Conservation (phyloP, 441 rosid genomes). For the Brassica hybrid region DNA sequence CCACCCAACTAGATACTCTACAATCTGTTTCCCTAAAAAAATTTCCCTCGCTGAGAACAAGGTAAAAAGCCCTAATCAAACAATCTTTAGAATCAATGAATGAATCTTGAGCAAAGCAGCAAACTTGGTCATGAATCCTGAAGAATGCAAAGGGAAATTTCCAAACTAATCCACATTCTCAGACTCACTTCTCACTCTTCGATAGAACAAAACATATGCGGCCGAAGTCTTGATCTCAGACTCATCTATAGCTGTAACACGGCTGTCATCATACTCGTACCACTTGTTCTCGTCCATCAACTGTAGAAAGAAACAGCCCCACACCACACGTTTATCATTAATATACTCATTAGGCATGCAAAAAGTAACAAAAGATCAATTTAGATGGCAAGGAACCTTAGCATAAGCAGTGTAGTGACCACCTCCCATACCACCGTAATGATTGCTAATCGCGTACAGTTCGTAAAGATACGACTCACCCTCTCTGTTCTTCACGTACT, state of each 20-base stretch:
- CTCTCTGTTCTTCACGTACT: constrained; percentile 57
- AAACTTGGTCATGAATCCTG: constrained; percentile 7
- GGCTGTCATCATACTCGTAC: constrained; percentile 92
- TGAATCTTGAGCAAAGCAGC: constrained; percentile 33
- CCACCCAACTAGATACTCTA: neutral
- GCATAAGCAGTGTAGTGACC: constrained; percentile 81
- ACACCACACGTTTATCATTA: neutral
- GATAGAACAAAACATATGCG: constrained; percentile 88
- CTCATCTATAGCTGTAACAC: constrained; percentile 67
- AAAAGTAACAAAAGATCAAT: neutral
- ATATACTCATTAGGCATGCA: neutral
- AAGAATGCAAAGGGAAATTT: constrained; percentile 8
- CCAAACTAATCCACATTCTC: constrained; percentile 35
- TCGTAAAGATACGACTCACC: constrained; percentile 61
- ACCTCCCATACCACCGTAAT: constrained; percentile 70
- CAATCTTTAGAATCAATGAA: constrained; percentile 12
- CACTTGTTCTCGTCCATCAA: constrained; percentile 87
- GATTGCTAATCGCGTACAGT: constrained; percentile 74
- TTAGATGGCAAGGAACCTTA: constrained; percentile 50
- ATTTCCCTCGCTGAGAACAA: neutral
- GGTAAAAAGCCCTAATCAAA: neutral
- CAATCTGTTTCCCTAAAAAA: constrained; percentile 12
- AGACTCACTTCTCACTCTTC: constrained; percentile 56
- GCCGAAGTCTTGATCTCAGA: constrained; percentile 77
- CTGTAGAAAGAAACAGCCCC: constrained; percentile 48